Conservation (phyloP, 495 filamentous ascomycete genomes). For the Aspergillus ellipticus region DNA sequence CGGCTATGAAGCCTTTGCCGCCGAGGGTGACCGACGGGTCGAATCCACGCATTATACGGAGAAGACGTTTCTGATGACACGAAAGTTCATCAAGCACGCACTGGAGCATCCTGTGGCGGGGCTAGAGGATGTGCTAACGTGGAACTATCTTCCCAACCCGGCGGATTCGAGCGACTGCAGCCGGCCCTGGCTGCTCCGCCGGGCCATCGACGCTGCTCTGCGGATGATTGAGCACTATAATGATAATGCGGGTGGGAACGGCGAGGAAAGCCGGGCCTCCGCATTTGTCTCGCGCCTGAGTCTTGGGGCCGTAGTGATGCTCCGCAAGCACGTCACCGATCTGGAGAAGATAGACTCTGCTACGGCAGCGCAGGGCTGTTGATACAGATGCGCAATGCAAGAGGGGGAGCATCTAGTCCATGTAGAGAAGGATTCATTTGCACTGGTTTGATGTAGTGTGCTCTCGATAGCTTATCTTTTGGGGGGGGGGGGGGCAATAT, state of each 20-base stretch:
- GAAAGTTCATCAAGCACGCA: conserved; percentile 50
- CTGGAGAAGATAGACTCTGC: conserved; percentile 18
- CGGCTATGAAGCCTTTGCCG: conserved; percentile 48
- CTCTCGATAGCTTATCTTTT: background rate
- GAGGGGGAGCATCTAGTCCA: too few species aligned
- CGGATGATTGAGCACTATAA: conserved; percentile 29
- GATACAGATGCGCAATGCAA: background rate
- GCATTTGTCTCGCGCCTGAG: conserved; percentile 27
- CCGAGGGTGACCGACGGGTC: conserved; percentile 37
- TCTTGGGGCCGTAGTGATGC: conserved; percentile 32
- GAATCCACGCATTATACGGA: conserved; percentile 53
- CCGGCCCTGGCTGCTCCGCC: conserved; percentile 33
- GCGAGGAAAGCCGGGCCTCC: conserved; percentile 13
- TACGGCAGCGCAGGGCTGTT: background rate
- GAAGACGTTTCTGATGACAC: conserved; percentile 50
- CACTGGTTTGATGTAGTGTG: background rate
- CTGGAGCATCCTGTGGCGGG: conserved; percentile 38
- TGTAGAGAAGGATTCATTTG: background rate
- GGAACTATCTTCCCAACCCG: conserved; percentile 44
- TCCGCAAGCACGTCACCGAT: conserved; percentile 22
- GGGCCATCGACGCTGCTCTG: conserved; percentile 32
- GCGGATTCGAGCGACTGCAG: background rate
- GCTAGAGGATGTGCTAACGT: conserved; percentile 47
- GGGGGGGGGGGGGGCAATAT: background rate
- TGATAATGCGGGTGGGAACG: conserved; percentile 11